Evolutionary conservation across 2,329 filamentous ascomycete genomes (phyloP), one percentile per base, ranked within the genome.

Genomic region (Talaromyces sp.): DNA sequence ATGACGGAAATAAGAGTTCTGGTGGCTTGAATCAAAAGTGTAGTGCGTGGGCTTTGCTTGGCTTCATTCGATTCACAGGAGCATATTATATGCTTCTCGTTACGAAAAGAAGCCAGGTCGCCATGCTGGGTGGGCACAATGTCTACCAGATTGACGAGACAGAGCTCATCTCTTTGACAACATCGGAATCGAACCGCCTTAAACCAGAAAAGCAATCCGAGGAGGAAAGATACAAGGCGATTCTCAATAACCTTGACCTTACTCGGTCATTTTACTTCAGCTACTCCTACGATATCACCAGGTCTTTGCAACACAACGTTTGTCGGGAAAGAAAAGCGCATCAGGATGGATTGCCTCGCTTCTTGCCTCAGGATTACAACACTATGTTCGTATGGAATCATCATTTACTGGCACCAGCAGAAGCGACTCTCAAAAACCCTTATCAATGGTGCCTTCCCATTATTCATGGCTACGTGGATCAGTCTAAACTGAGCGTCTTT

Each of bases 341-440:
- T 45, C 81, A 84, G 27, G 79, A 86, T 55, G 90, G 89, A 1
- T 74, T 80, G 11, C 77, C 83, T 2, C 81, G 83, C 24, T 79
- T 82, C 6, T 81, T 83, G 29, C 85, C 91, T 62, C 87, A 87
- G 65, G 95, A 97, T 68, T 88, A 88, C 69, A 96, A 97, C 65
- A 85, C 88, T 35, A 99, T 99, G 94, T 99, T 99, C 68, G 89
- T 97, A 2, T 99, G 94, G 94, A 99, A 99, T 64, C 85, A 90
- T 62, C 89, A 97, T 71, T 80, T 99, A 4, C 81, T 99, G 16
- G 81, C 87, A 54, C 92, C 94, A 0, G 91, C 88, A 0, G 78
- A 83, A 11, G 75, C 78, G 16, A 82, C 82, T 5, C 77, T 99
- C 35, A 87, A 88, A 57, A 89, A 92, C 63, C 86, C 90, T 0